A percentile compares a stretch with the other conserved stretches of the same genome.
Evolutionary conservation across 1,139 yeast species (phyloP).

Genomic region (Meyerozyma guilliermondii): DNA sequence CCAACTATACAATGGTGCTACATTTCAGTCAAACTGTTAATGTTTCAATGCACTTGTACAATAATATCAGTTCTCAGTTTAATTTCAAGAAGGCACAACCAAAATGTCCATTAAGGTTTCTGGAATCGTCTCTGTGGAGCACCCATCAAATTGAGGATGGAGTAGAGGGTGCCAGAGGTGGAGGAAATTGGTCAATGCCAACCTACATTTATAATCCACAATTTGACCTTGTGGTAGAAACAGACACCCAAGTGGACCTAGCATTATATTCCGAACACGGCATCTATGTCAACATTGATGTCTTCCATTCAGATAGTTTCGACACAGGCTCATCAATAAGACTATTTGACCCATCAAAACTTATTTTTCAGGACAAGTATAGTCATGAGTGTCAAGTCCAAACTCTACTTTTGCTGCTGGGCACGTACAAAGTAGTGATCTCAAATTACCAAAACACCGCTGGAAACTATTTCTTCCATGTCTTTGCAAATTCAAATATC

Average conservation of each 20-base stretch:
- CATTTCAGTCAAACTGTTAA: constrained; percentile 19
- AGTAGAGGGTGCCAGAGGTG: constrained; percentile 20
- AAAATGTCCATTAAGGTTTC: constrained; percentile 16
- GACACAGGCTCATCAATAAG: constrained; percentile 15
- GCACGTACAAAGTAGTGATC: constrained; percentile 29
- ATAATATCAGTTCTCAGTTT: constrained; percentile 20
- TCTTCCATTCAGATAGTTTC: constrained; percentile 30
- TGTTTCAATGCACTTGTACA: constrained; percentile 35
- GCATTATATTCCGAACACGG: constrained; percentile 20
- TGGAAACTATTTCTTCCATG: constrained; percentile 4
- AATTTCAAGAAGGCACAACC: constrained; percentile 19
- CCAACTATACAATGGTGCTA: constrained; percentile 22
- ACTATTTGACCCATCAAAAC: constrained; percentile 24
- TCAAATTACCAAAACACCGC: constrained; percentile 22
- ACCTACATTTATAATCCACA: constrained; percentile 63
- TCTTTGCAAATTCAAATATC: constrained; percentile 6
- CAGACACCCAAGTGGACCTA: constrained; percentile 16
- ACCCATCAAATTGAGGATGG: constrained; percentile 14
- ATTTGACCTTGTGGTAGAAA: constrained; percentile 27
- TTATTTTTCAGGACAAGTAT: constrained; percentile 26
- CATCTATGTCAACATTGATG: constrained; percentile 32
- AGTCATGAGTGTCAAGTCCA: constrained; percentile 15
- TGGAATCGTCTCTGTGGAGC: constrained; percentile 46
- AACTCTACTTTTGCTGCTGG: constrained; percentile 26
- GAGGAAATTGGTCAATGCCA: constrained; percentile 54